Conservation (phyloP, 73 alveolate species). For the Paramecium biaurelia region DNA sequence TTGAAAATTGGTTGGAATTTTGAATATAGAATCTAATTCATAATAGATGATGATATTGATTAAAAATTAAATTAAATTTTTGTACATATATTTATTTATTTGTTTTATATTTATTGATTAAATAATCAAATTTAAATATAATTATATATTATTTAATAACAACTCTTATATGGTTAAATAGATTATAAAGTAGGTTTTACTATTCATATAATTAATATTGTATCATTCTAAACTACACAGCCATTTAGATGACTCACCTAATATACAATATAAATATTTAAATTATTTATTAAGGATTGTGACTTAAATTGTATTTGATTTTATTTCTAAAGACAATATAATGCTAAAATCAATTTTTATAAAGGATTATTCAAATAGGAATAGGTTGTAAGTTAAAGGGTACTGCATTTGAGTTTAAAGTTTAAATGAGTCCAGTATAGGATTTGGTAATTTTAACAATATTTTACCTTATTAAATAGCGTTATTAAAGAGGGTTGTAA, state of each 20-base stretch:
- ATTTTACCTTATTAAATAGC: background rate
- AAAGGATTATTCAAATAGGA: background rate
- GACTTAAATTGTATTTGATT: background rate
- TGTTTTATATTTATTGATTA: background rate
- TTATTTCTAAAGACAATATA: background rate
- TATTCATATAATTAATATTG: background rate
- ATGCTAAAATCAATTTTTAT: background rate
- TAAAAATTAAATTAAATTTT: background rate
- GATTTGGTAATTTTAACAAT: background rate
- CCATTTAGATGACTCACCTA: background rate
- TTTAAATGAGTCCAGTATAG: background rate
- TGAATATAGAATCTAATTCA: background rate
- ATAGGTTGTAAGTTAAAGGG: background rate
- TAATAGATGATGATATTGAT: background rate
- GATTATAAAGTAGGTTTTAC: background rate
- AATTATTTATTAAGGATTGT: no score
- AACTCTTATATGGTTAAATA: background rate
- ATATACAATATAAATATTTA: no score
- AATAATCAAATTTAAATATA: background rate
- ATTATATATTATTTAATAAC: background rate
- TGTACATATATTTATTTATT: background rate
- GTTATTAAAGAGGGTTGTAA: background rate
- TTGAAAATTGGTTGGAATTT: no score
- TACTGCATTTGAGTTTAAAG: background rate
- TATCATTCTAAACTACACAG: background rate